Evolutionary conservation across 345 rosid genomes (phyloP).

Genomic region (Bruguiera sexangula): DNA sequence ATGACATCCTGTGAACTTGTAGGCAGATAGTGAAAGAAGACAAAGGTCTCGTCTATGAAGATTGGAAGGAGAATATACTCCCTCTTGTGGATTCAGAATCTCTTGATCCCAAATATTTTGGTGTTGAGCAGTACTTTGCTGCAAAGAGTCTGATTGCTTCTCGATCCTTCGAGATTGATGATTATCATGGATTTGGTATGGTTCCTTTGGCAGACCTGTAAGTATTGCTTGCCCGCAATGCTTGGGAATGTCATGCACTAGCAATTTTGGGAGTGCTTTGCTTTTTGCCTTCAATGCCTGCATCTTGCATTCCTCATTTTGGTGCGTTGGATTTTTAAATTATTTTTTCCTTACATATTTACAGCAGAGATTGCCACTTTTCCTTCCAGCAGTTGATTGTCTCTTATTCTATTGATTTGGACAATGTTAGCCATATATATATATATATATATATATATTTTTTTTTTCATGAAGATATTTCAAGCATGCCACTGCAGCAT

Average conservation of each 20-base stretch:
- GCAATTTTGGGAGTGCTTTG: too few species aligned
- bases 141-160: slow-evolving; percentile 74
- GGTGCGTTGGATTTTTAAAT: too few species aligned
- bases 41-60: slow-evolving; percentile 59
- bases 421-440: too few species aligned
- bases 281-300: too few species aligned
- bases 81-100: slow-evolving; percentile 49
- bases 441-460: too few species aligned
- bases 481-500: too few species aligned
- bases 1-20: slow-evolving; percentile 15
- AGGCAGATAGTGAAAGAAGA: slow-evolving; percentile 83
- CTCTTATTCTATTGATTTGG: too few species aligned
- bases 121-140: slow-evolving; percentile 59
- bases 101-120: slow-evolving; percentile 39
- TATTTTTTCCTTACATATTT: too few species aligned
- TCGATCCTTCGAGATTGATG: slow-evolving; percentile 70
- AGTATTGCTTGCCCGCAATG: slow-evolving; percentile 21
- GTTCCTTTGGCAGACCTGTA: slow-evolving; percentile 95
- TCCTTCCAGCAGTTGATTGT: too few species aligned
- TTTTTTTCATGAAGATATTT: too few species aligned
- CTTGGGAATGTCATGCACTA: neutral
- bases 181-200: slow-evolving; percentile 79
- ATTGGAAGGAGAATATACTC: slow-evolving; percentile 66
- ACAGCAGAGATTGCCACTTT: too few species aligned
- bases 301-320: too few species aligned